Evolutionary conservation across 1,284 basidiomycete species (phyloP), one percentile per base, ranked within the genome.

Genomic region (Rhodotorula sp.): DNA sequence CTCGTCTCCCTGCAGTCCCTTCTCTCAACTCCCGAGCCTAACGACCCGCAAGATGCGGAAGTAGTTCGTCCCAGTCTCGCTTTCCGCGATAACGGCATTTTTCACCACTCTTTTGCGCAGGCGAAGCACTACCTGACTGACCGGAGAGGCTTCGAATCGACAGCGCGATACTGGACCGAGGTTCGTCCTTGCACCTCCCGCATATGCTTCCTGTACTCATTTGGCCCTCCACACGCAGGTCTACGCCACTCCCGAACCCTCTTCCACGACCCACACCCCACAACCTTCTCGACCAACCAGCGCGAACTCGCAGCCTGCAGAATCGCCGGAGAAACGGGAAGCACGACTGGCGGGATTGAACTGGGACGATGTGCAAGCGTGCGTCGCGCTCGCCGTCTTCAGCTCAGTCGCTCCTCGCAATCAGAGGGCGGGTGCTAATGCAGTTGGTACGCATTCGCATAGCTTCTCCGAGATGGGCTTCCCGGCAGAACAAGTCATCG

Each of bases 1-100:
- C 84, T 99, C 77, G 94, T 99, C 80, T 96, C 94, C 0, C 86
- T 99, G 24, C 96, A 97, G 80, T 92, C 90, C 36, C 85, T 99
- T 19, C 84, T 99, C n/a, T 97, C 94, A 82, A 91, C 90, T 5
- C 96, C 95, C 0, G 94, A 97, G 80, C 96, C 95, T 20, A 91
- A 90, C 76, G 96, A 99, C 79, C 96, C 95, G 0, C 95, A 98
- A 82, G 96, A 98, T 79, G 95, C 96, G 0, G 94, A 98, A 82
- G 84, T 97, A 13, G 64, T 66, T 20, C 58, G 64, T 64, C 20
- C 1, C 51, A 0, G 7, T 8, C 32, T 46, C 29, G 3, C 30
- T 48, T 8, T 24, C 13, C 27, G 29, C n/a, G 2, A 22, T 3
- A 17, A 8, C 24, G 24, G 34, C 51, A 19, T 4, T 46, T 17